Evolutionary conservation across 2,329 filamentous ascomycete genomes (phyloP), one percentile per base, ranked within the genome.

Genomic region (Raffaelea ambrosiae): DNA sequence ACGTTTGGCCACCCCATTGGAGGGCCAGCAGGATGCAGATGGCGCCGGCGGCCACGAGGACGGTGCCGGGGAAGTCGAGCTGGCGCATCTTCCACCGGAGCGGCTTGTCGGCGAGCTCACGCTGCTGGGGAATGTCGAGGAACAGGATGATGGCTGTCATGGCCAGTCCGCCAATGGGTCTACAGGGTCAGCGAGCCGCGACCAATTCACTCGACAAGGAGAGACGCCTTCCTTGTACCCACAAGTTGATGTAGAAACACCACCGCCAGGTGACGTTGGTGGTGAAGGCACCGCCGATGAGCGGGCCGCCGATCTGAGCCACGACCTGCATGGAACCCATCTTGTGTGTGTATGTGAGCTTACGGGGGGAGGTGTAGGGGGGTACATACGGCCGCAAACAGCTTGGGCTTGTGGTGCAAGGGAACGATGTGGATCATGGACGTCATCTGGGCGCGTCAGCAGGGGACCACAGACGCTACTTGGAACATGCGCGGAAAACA

Each of bases 241-340:
- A 8, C 7, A 5, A 38, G 52, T 77, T 76, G 52, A 75, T 69
- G 53, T 69, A 61, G 50, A 63, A 63, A 44, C 60, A 74, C 66
- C 73, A 76, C 46, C 76, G 61, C 76, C 76, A 79, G n/a, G 62
- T 66, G 3, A 76, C 73, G 18, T 69, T 71, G 45, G 77, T 63
- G 0, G 76, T 77, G 54, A 81, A 78, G 1, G 70, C 68, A 3
- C 77, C 77, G 22, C 77, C 77, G 11, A 81, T 62, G 18, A 80
- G 65, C 0, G 76, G 77, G 0, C 77, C 77, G 19, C 77, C 60
- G n/a, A 53, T 47, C 11, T 46, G 43, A 4, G 68, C 41, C 7
- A 40, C 22, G 19, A 11, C 11, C 41, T 31, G 40, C 41, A 33
- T 43, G 18, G 35, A 31, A 31, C 13, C 51, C 52, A 44, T 43